These are phyloP conservation scores for Ochromonas danica DNA, from an alignment of 108 stramenopile species.

Conservation along the genomic window DNA sequence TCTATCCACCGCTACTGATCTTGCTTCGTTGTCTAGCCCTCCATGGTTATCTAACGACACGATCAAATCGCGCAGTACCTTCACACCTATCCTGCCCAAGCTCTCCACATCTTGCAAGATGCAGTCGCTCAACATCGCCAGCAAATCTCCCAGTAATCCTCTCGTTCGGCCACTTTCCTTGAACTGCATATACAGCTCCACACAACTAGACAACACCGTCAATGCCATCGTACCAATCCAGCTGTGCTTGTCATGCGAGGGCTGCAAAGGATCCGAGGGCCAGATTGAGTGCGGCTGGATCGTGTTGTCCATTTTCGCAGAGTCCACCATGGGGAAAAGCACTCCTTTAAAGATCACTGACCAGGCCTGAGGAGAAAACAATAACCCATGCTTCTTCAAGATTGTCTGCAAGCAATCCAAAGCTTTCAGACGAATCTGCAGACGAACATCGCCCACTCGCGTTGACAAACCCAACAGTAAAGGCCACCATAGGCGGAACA, in stretches of 20 bases:
- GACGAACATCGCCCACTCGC: slow-evolving; percentile 74
- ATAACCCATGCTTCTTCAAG: slow-evolving; percentile 42
- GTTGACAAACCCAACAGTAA: slow-evolving; percentile 81
- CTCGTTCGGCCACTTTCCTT: background rate
- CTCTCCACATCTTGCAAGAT: slow-evolving; percentile 34
- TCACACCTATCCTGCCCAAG: slow-evolving; percentile 39
- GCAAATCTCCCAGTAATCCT: background rate
- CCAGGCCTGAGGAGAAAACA: slow-evolving; percentile 54
- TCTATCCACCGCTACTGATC: background rate
- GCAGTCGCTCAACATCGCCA: slow-evolving; percentile 33
- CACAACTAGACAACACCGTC: slow-evolving; percentile 38
- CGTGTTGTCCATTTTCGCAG: slow-evolving; percentile 50
- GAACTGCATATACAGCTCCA: slow-evolving; percentile 29
- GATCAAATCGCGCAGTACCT: slow-evolving; percentile 34
- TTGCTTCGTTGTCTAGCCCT: background rate
- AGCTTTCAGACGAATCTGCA: slow-evolving; percentile 54
- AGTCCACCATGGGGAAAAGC: slow-evolving; percentile 54
- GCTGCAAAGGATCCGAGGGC: slow-evolving; percentile 35
- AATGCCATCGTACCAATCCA: slow-evolving; percentile 48
- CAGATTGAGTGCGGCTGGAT: slow-evolving; percentile 38
- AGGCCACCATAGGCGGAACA: slow-evolving; percentile 83
- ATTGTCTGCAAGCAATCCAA: slow-evolving; percentile 40
- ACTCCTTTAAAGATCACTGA: slow-evolving; percentile 56
- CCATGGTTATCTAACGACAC: background rate
- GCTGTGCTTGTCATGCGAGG: slow-evolving; percentile 18